phyloP scores from a whole-genome alignment of 1,284 basidiomycete species.

The Pseudomicrostroma phylloplanum region DNA sequence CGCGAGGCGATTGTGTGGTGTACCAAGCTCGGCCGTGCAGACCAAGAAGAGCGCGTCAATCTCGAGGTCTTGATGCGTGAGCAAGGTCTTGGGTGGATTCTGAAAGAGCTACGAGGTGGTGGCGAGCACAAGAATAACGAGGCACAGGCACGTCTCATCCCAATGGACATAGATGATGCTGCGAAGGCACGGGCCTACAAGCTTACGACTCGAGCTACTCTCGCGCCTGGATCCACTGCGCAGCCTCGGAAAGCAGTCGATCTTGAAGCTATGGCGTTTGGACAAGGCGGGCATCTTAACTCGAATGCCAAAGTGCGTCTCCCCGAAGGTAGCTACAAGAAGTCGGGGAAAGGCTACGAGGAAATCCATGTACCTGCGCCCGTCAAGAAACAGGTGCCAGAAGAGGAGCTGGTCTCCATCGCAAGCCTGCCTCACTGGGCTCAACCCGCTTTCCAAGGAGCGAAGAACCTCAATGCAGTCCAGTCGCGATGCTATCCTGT shows the following conservation, averaged over 20 bases:
- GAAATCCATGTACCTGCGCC: constrained; percentile 96
- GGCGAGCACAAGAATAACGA: constrained; percentile 8
- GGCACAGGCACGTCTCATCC: constrained; percentile 55
- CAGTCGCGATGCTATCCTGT: constrained; percentile 65
- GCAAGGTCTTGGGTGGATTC: constrained; percentile 90
- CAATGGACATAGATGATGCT: constrained; percentile 70
- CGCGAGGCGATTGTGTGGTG: constrained; percentile 96
- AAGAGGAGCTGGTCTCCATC: constrained; percentile 68
- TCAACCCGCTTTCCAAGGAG: constrained; percentile 52
- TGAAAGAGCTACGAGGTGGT: constrained; percentile 63
- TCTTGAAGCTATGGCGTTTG: constrained; percentile 89
- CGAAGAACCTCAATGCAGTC: constrained; percentile 80
- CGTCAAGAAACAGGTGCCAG: constrained; percentile 62
- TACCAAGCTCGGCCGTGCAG: constrained; percentile 84
- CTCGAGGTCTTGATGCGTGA: constrained; percentile 98
- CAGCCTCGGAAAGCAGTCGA: constrained; percentile 82
- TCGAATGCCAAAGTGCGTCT: constrained; percentile 97
- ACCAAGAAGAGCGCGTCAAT: constrained; percentile 83
- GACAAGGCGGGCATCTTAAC: constrained; percentile 92
- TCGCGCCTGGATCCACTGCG: constrained; percentile 73
- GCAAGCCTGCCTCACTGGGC: constrained; percentile 78
- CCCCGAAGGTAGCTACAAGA: constrained; percentile 95
- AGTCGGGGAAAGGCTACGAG: constrained; percentile 91
- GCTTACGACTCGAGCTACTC: constrained; percentile 78
- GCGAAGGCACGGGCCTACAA: constrained; percentile 44